A percentile compares a stretch with the other conserved stretches of the same genome.
Evolutionary conservation across 805 yeast genomes (phyloP).

Genomic region (Metschnikowia kofuensis): DNA sequence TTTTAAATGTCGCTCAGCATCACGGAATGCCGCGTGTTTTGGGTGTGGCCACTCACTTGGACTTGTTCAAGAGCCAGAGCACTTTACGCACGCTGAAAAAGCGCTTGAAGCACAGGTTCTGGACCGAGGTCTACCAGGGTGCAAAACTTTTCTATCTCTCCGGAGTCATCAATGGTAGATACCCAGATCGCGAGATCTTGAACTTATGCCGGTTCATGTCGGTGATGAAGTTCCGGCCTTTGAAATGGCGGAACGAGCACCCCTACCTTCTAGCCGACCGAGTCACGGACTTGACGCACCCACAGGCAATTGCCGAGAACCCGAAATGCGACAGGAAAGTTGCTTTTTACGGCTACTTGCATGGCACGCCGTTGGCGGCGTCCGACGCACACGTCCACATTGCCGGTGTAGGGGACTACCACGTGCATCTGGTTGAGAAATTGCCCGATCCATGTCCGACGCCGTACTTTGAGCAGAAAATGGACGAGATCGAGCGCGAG

Average conservation of each 20-base stretch:
- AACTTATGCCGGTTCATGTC: constrained; percentile 89
- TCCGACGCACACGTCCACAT: constrained; percentile 78
- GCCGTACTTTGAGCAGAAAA: constrained; percentile 82
- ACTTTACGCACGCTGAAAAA: constrained; percentile 91
- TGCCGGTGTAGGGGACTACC: constrained; percentile 92
- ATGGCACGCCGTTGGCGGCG: constrained; percentile 82
- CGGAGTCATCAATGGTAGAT: constrained; percentile 95
- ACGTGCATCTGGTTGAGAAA: constrained; percentile 74
- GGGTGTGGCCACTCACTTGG: constrained; percentile 94
- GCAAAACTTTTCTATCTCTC: constrained; percentile 92
- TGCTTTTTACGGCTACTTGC: constrained; percentile 90
- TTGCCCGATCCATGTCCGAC: constrained; percentile 99
- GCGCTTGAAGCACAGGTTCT: constrained; percentile 85
- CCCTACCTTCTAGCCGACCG: constrained; percentile 91
- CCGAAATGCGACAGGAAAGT: constrained; percentile 84
- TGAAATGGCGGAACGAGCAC: constrained; percentile 98
- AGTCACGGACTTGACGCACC: constrained; percentile 91
- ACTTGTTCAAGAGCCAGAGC: constrained; percentile 83
- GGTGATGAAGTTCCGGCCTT: constrained; percentile 98
- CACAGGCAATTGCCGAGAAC: constrained; percentile 71
- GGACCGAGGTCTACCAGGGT: constrained; percentile 99
- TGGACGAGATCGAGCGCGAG: constrained; percentile 80
- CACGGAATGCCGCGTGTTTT: constrained; percentile 98
- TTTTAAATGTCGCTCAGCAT: constrained; percentile 90
- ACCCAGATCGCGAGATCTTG: constrained; percentile 93